Percentiles rank a stretch among this genome's conserved stretches.
Evolutionary conservation across 805 yeast genomes (phyloP).

Genomic region (Ogataea henricii): DNA sequence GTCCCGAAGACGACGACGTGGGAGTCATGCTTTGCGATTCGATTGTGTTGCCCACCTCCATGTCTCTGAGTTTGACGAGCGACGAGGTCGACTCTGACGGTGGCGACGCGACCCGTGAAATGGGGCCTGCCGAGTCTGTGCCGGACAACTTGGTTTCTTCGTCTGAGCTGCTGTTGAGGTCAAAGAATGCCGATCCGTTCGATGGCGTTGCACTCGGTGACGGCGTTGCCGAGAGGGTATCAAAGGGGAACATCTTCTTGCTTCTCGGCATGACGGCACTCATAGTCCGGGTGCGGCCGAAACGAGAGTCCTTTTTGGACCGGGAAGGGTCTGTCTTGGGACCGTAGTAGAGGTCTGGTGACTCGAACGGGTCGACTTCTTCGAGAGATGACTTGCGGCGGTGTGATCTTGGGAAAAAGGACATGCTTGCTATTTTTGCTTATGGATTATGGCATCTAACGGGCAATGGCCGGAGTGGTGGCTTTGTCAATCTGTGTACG

Average conservation of each 20-base stretch:
- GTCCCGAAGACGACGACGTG: neutral
- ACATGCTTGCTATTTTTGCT: neutral
- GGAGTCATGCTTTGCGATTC: neutral
- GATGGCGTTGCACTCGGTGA: constrained; percentile 11
- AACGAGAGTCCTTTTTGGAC: constrained; percentile 40
- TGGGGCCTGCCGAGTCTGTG: neutral
- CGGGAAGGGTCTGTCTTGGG: constrained; percentile 58
- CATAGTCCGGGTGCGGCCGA: constrained; percentile 60
- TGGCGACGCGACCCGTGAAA: neutral
- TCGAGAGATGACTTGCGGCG: constrained; percentile 44
- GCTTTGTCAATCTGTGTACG: neutral
- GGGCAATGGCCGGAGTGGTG: neutral
- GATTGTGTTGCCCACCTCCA: constrained; percentile 13
- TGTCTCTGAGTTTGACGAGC: constrained; percentile 18
- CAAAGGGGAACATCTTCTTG: constrained; percentile 16
- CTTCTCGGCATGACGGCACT: constrained; percentile 35
- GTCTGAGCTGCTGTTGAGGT: constrained; percentile 12
- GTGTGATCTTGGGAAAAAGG: constrained; percentile 7
- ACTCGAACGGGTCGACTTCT: constrained; percentile 62
- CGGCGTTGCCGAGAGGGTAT: constrained; percentile 10
- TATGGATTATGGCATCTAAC: no score
- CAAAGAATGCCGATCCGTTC: constrained; percentile 22
- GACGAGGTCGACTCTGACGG: constrained; percentile 26
- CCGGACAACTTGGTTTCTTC: constrained; percentile 1
- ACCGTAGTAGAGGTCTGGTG: constrained; percentile 72